Evolutionary conservation across 2,329 filamentous ascomycete species (phyloP).

Genomic region (Venturia carpophila): DNA sequence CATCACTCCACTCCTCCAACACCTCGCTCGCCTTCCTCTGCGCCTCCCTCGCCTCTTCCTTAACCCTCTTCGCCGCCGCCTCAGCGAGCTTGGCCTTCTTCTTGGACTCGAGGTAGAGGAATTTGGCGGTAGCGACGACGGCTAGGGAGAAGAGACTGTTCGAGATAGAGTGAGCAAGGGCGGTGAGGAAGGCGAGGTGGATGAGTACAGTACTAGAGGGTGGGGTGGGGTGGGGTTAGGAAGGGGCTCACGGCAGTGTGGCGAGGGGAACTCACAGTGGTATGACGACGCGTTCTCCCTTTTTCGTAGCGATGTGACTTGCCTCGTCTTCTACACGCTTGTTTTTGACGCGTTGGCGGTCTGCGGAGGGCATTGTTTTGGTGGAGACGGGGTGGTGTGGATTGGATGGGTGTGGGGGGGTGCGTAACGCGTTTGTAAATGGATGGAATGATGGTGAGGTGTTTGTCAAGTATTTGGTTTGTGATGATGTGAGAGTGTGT

Average conservation of each 20-base stretch:
- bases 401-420: neutral
- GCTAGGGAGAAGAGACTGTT: constrained; percentile 6
- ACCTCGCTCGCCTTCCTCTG: neutral
- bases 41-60: constrained; percentile 16
- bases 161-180: neutral
- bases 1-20: constrained; percentile 10
- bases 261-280: neutral
- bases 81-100: neutral
- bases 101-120: constrained; percentile 3
- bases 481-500: neutral
- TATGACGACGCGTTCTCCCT: neutral
- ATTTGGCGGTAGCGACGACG: constrained; percentile 8
- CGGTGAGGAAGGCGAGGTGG: neutral
- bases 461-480: neutral
- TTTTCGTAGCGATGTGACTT: neutral
- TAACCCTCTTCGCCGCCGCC: neutral
- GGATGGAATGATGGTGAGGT: neutral
- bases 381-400: neutral
- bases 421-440: neutral
- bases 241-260: neutral
- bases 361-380: neutral
- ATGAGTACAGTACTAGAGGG: neutral
- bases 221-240: neutral
- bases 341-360: constrained; percentile 4
- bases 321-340: constrained; percentile 3